A percentile compares a stretch with the other conserved stretches of the same genome.
Conservation (phyloP, 2,329 filamentous ascomycete species). For the Cercospora sesami region DNA sequence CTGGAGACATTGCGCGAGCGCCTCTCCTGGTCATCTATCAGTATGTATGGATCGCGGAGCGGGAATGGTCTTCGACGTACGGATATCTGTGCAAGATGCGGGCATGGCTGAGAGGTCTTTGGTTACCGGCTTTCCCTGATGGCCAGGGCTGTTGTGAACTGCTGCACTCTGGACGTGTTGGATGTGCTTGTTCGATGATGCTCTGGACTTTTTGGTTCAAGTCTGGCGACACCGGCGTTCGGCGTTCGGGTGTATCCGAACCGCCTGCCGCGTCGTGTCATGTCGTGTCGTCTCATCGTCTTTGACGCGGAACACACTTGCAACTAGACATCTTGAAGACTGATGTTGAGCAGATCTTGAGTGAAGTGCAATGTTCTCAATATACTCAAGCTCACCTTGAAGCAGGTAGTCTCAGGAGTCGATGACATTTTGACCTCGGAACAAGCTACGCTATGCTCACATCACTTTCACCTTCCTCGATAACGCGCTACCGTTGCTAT, state of each 20-base stretch:
- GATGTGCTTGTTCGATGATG: not conserved
- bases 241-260: not conserved
- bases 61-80: slow-evolving; percentile 56
- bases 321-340: not conserved
- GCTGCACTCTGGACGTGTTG: not conserved
- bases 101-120: slow-evolving; percentile 61
- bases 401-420: too few species aligned
- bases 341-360: not conserved
- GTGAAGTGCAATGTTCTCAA: too few species aligned
- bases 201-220: not conserved
- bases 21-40: slow-evolving; percentile 65
- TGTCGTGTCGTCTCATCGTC: not conserved
- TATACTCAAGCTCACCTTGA: too few species aligned
- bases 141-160: not conserved
- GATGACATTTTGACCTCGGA: too few species aligned
- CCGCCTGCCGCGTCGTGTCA: not conserved
- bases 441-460: too few species aligned
- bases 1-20: slow-evolving; percentile 91
- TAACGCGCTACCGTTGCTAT: too few species aligned
- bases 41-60: not conserved
- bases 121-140: not conserved
- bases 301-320: not conserved
- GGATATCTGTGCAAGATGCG: slow-evolving; percentile 93
- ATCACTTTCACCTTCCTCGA: too few species aligned
- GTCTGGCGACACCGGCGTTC: not conserved